Base-by-base conservation (phyloP, 768 basidiomycete species). In the Xerocomellus chrysenteron region DNA sequence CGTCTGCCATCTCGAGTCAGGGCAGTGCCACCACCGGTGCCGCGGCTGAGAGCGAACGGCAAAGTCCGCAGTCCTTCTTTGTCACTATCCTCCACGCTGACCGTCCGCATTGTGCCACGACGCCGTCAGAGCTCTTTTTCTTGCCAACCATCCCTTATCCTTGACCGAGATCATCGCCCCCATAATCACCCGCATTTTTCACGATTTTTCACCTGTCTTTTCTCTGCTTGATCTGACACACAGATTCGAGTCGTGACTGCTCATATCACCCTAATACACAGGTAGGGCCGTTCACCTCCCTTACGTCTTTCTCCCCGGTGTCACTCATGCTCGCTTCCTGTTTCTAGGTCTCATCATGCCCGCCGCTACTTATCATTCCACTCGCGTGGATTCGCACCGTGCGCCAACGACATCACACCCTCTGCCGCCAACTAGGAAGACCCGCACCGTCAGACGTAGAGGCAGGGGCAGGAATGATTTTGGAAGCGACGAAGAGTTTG, bases 401-500 rank as follows among this genome's bases (percentile, higher is more conserved):
- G 58, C 65, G 47, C 59, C 70, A 35, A 61, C 57, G 17, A 50
- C 68, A 45, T 70, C 57, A 73, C 75, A 72, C 73, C 66, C 71
- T 55, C 68, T 61, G 5, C 60, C 72, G 35, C 59, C 57, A 37
- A 51, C 50, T 33, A 71, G 63, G 63, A 80, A 78, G 64, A 73
- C 74, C 30, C 73, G 78, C 50, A 58, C 79, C 47, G 76, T 80
- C 43, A 82, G 83, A 66, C 81, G 89, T 56, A 77, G 89, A 63
- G 87, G 87, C 36, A 79, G 87, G 65, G 86, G 76, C 4, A 79
- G 76, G 61, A 76, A 77, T 54, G 79, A 73, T 36, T 75, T 85
- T 32, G 86, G 83, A 51, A 90, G 88, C 60, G 90, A 92, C 64
- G 90, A 91, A 30, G 90, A 91, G 70, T 78, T 92, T 50, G 82